Evolutionary conservation across 345 rosid species (phyloP).

Genomic region (Tarenaya hassleriana): DNA sequence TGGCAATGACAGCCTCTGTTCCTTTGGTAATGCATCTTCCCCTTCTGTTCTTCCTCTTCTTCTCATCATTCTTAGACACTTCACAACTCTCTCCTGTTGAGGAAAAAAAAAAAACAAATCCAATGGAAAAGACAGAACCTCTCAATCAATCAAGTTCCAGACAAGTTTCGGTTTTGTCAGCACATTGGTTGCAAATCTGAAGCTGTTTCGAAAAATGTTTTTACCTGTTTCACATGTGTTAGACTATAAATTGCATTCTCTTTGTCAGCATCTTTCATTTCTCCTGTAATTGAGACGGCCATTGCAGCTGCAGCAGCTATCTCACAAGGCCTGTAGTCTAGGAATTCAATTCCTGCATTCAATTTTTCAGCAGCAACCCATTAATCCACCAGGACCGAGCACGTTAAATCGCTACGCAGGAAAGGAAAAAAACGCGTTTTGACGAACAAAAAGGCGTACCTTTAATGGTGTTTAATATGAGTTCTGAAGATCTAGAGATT

Average conservation of each 20-base stretch:
- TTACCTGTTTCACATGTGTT: slow-evolving; percentile 48
- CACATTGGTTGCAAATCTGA: background rate
- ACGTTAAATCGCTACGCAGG: slow-evolving; percentile 9
- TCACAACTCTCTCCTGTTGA: slow-evolving; percentile 51
- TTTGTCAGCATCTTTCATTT: slow-evolving; percentile 32
- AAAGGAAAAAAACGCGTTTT: slow-evolving; percentile 3
- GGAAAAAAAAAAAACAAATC: slow-evolving; percentile 13
- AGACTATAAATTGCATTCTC: slow-evolving; percentile 34
- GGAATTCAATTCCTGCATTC: slow-evolving; percentile 72
- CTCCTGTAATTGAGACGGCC: slow-evolving; percentile 43
- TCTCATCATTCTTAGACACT: slow-evolving; percentile 35
- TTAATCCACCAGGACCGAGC: slow-evolving; percentile 16
- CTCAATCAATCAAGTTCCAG: too few relatives aligned
- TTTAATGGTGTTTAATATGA: slow-evolving; percentile 47
- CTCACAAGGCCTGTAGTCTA: slow-evolving; percentile 74
- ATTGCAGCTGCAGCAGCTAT: slow-evolving; percentile 69
- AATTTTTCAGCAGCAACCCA: slow-evolving; percentile 24
- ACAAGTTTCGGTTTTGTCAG: background rate
- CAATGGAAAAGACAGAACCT: too few relatives aligned
- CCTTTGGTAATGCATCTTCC: too few relatives aligned
- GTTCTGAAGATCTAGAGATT: slow-evolving; percentile 38
- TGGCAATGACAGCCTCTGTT: too few relatives aligned
- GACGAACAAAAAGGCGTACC: slow-evolving; percentile 31
- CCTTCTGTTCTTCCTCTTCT: slow-evolving; percentile 32
- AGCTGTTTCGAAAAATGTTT: slow-evolving; percentile 14